Percentiles rank a stretch among this genome's conserved stretches.
Conservation (phyloP, 768 basidiomycete genomes). For the Leccinum pellstonianum region DNA sequence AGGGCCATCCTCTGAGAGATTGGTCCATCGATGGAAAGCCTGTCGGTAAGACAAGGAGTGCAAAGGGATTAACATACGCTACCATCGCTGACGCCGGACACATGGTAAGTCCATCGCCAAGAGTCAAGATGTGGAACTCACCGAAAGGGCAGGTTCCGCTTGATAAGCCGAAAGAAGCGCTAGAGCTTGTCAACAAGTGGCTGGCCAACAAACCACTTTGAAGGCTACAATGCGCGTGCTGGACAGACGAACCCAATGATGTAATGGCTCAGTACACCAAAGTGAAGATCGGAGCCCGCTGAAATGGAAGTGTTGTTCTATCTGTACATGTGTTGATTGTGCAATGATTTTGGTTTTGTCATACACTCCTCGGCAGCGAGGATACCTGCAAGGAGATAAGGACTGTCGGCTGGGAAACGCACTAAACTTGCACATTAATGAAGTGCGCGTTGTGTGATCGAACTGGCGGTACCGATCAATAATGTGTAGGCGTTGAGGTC, state of each 20-base stretch:
- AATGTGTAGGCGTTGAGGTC: conserved; percentile 13
- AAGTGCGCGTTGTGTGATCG: neutral
- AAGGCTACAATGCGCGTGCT: neutral
- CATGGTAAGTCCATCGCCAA: conserved; percentile 43
- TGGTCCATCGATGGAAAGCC: conserved; percentile 51
- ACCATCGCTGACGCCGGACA: conserved; percentile 70
- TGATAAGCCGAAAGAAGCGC: conserved; percentile 54
- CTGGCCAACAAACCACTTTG: conserved; percentile 24
- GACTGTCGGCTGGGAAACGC: neutral
- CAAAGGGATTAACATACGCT: conserved; percentile 57
- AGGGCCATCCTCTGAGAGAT: conserved; percentile 43
- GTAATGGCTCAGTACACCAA: neutral
- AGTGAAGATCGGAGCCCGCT: neutral
- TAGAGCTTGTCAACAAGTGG: conserved; percentile 49
- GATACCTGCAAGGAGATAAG: neutral
- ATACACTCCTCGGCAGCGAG: neutral
- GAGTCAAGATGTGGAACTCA: neutral
- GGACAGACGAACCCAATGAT: neutral
- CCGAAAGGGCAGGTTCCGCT: conserved; percentile 43
- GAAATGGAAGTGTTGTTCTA: neutral
- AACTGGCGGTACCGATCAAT: neutral
- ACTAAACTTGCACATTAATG: neutral
- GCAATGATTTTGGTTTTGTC: conserved; percentile 2
- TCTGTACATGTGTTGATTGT: neutral
- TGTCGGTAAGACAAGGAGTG: conserved; percentile 53